These are phyloP conservation scores for Mycena maculata DNA, from an alignment of 768 basidiomycete species.

Conservation along the genomic window DNA sequence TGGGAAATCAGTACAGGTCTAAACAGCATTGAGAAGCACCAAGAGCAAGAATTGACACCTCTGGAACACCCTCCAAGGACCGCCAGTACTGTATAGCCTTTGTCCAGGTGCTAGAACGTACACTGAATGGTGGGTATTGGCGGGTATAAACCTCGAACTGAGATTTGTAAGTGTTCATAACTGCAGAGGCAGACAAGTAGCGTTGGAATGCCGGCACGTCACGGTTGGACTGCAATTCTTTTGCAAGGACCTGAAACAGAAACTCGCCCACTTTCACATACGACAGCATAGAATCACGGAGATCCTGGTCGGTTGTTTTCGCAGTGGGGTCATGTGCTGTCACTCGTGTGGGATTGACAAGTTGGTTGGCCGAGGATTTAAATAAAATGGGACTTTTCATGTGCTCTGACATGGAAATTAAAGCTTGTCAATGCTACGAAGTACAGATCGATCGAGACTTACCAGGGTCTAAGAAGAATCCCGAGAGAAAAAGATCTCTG, in stretches of 20 bases:
- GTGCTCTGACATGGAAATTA: neutral
- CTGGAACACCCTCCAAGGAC: neutral
- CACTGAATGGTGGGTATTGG: slow-evolving; percentile 8
- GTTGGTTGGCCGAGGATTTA: neutral
- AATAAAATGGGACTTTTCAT: neutral
- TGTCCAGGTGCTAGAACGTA: neutral
- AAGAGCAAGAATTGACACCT: neutral
- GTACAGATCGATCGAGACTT: neutral
- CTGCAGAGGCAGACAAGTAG: neutral
- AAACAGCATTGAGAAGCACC: too few species aligned
- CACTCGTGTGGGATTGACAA: neutral
- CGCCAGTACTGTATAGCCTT: slow-evolving; percentile 10
- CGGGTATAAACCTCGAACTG: slow-evolving; percentile 15
- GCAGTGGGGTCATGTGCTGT: neutral
- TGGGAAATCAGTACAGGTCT: too few species aligned
- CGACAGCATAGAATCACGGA: slow-evolving; percentile 2
- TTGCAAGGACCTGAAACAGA: neutral
- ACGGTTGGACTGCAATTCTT: neutral
- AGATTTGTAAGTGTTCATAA: neutral
- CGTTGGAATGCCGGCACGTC: neutral
- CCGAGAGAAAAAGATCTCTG: slow-evolving; percentile 35
- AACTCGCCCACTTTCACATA: slow-evolving; percentile 2
- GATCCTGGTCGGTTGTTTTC: slow-evolving; percentile 5
- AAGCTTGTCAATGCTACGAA: neutral
- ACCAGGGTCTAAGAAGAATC: slow-evolving; percentile 20